phyloP scores from a whole-genome alignment of 2,329 filamentous ascomycete species.

The Chaetomiaceae sp. region DNA sequence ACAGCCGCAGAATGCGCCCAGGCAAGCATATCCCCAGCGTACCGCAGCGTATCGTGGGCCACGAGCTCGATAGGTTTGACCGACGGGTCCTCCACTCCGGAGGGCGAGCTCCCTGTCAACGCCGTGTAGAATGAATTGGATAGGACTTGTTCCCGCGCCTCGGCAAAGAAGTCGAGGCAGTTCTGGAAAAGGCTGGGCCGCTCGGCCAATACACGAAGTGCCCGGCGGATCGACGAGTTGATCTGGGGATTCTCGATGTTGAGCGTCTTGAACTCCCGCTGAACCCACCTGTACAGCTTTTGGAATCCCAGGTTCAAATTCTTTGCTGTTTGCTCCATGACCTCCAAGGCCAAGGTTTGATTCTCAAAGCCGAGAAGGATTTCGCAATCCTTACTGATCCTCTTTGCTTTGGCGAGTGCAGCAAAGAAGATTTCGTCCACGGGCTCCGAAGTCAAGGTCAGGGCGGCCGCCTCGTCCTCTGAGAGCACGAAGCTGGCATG shows the following conservation, averaged over 20 bases:
- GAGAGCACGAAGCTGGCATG: slow-evolving; percentile 77
- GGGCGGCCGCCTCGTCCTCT: slow-evolving; percentile 66
- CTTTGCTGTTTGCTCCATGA: slow-evolving; percentile 86
- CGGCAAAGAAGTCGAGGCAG: slow-evolving; percentile 87
- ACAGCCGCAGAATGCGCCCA: slow-evolving; percentile 95
- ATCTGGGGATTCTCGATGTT: slow-evolving; percentile 95
- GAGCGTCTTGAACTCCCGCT: slow-evolving; percentile 83
- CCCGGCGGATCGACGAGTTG: slow-evolving; percentile 73
- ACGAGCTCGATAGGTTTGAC: slow-evolving; percentile 90
- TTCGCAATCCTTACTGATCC: slow-evolving; percentile 82
- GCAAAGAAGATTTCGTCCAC: slow-evolving; percentile 82
- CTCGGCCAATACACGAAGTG: slow-evolving; percentile 81
- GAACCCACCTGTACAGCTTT: slow-evolving; percentile 92
- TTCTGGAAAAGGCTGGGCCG: slow-evolving; percentile 85
- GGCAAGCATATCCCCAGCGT: slow-evolving; percentile 94
- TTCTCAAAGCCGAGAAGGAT: slow-evolving; percentile 84
- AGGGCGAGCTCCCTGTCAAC: slow-evolving; percentile 64
- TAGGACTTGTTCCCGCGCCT: slow-evolving; percentile 78
- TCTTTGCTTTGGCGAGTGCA: slow-evolving; percentile 71
- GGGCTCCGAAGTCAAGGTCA: slow-evolving; percentile 74
- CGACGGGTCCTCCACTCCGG: slow-evolving; percentile 51
- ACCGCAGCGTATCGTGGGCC: slow-evolving; percentile 85
- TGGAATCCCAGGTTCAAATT: slow-evolving; percentile 86
- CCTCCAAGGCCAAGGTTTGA: slow-evolving; percentile 78
- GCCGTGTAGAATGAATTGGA: slow-evolving; percentile 87